These are phyloP conservation scores for Kurtzmaniella quercitrusa DNA, from an alignment of 1,139 yeast genomes.

Conservation along the genomic window DNA sequence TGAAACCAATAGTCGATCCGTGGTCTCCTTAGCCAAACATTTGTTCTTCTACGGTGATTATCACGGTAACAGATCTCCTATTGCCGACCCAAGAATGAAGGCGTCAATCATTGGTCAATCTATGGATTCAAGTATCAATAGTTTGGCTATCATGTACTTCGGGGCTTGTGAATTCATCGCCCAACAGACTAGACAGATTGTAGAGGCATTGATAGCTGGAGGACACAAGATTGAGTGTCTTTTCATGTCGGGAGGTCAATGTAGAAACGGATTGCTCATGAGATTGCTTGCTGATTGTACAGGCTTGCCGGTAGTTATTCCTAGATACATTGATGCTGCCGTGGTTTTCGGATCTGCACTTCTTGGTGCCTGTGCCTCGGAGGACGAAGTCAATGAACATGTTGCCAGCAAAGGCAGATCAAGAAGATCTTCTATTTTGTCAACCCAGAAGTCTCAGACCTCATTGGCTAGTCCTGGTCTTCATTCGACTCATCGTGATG, in stretches of 20 bases:
- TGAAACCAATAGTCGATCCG: conserved; percentile 57
- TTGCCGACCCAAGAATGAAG: conserved; percentile 90
- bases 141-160: conserved; percentile 77
- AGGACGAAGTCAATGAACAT: conserved; percentile 45
- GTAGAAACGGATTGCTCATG: conserved; percentile 85
- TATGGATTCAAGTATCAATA: conserved; percentile 83
- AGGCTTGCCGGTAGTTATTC: conserved; percentile 87
- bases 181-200: conserved; percentile 93
- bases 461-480: conserved; percentile 16
- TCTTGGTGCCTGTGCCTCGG: conserved; percentile 91
- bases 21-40: conserved; percentile 77
- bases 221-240: conserved; percentile 77
- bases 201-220: conserved; percentile 72
- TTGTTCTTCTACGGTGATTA: conserved; percentile 92
- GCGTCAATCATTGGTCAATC: conserved; percentile 93
- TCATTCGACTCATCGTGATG: conserved; percentile 4
- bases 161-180: conserved; percentile 98
- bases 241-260: conserved; percentile 95
- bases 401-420: conserved; percentile 30
- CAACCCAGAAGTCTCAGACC: conserved; percentile 29
- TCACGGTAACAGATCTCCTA: conserved; percentile 95
- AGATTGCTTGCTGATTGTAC: conserved; percentile 90
- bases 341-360: conserved; percentile 95
- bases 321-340: conserved; percentile 92
- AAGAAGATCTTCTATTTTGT: conserved; percentile 35